A percentile compares a stretch with the other conserved stretches of the same genome.
Evolutionary conservation across 176 grass and related monocot genomes (phyloP).

Genomic region (Aegilops umbellulata): DNA sequence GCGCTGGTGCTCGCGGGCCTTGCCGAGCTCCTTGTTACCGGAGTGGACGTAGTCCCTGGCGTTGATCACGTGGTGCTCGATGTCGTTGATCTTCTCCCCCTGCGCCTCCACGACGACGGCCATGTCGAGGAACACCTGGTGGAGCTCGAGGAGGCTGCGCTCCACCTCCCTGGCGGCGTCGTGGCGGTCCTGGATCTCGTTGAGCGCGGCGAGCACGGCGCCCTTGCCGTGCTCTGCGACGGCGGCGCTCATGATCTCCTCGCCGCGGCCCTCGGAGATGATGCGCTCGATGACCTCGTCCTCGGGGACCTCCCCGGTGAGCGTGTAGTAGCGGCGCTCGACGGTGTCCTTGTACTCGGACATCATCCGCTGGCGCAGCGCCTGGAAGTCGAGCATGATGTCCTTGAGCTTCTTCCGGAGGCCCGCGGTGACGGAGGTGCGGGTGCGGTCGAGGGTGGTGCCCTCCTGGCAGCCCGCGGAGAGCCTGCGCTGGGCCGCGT

Average conservation of each 20-base stretch:
- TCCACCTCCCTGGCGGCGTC: conserved; percentile 77
- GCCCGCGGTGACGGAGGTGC: conserved; percentile 74
- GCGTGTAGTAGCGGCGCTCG: conserved; percentile 85
- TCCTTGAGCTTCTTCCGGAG: conserved; percentile 89
- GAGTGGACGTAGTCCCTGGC: conserved; percentile 75
- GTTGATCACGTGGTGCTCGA: conserved; percentile 67
- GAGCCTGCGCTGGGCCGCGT: conserved; percentile 64
- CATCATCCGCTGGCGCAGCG: conserved; percentile 85
- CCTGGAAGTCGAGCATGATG: conserved; percentile 98
- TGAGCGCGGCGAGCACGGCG: conserved; percentile 61
- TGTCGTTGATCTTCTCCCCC: conserved; percentile 76
- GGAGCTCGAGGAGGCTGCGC: conserved; percentile 81
- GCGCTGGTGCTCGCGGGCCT: conserved; percentile 70
- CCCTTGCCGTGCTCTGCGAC: conserved; percentile 76
- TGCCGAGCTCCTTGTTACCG: conserved; percentile 74
- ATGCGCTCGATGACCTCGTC: conserved; percentile 90
- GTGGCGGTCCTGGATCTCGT: conserved; percentile 86
- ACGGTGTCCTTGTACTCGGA: conserved; percentile 89
- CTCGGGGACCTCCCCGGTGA: conserved; percentile 84
- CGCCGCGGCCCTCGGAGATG: conserved; percentile 79
- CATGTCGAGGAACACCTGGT: conserved; percentile 95
- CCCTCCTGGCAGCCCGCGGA: conserved; percentile 73
- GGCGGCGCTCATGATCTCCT: conserved; percentile 75
- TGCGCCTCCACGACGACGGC: conserved; percentile 81
- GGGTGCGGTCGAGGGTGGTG: conserved; percentile 83